Evolutionary conservation across 1,139 yeast genomes (phyloP).

Genomic region (Kodamaea anthophila): DNA sequence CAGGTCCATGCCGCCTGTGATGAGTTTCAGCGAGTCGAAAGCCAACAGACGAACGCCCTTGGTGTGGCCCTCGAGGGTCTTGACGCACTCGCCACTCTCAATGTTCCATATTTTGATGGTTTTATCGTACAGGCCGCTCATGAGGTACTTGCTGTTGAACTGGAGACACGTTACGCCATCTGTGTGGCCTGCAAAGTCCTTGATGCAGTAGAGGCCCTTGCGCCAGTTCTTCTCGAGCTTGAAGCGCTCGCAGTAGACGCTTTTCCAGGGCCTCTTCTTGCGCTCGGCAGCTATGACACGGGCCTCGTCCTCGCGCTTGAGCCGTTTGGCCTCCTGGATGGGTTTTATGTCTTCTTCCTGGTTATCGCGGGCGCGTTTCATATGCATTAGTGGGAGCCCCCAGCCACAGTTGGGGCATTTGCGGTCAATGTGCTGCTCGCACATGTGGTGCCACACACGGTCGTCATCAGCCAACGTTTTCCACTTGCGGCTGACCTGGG

Average conservation of each 20-base stretch:
- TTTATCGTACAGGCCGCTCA: slow-evolving; percentile 90
- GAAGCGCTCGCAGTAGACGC: slow-evolving; percentile 85
- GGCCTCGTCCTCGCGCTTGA: slow-evolving; percentile 19
- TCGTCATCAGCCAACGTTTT: slow-evolving; percentile 88
- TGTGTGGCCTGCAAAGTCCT: slow-evolving; percentile 73
- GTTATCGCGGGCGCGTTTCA: slow-evolving; percentile 63
- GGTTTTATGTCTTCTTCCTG: slow-evolving; percentile 23
- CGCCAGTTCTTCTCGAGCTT: slow-evolving; percentile 94
- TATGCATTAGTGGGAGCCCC: slow-evolving; percentile 91
- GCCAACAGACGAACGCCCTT: slow-evolving; percentile 79
- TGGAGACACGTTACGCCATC: slow-evolving; percentile 86
- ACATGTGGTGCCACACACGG: slow-evolving; percentile 96
- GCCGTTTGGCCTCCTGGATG: slow-evolving; percentile 7
- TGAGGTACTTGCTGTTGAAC: slow-evolving; percentile 66
- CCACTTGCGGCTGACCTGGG: slow-evolving; percentile 88
- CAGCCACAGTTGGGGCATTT: slow-evolving; percentile 98
- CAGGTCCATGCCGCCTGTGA: slow-evolving; percentile 86
- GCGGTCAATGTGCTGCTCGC: slow-evolving; percentile 95
- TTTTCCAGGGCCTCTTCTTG: slow-evolving; percentile 80
- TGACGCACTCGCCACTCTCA: slow-evolving; percentile 68
- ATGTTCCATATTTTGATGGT: slow-evolving; percentile 88
- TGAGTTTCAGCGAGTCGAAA: slow-evolving; percentile 82
- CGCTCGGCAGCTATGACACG: slow-evolving; percentile 8
- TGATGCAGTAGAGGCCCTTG: slow-evolving; percentile 61
- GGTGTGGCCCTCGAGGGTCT: slow-evolving; percentile 75